A percentile compares a stretch with the other conserved stretches of the same genome.
Conservation (phyloP, 139 green algal genomes). For the Chlamydomonas eustigma region DNA sequence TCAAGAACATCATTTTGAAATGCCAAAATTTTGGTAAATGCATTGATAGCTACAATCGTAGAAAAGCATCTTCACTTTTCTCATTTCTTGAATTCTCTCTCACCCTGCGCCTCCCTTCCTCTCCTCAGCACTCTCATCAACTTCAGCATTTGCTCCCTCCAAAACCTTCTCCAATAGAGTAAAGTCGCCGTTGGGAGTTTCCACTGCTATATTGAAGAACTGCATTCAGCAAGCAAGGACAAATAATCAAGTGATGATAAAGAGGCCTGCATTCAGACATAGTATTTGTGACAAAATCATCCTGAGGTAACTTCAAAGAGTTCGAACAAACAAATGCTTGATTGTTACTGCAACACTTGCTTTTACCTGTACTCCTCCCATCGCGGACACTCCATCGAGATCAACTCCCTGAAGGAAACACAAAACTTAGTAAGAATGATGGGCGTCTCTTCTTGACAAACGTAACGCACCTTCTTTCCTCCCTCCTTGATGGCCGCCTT, state of each 20-base stretch:
- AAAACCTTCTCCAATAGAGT: conserved; percentile 47
- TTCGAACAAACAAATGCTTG: not conserved
- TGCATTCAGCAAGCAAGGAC: not conserved
- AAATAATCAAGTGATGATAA: not conserved
- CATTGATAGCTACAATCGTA: too few relatives aligned
- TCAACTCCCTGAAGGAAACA: conserved; percentile 14
- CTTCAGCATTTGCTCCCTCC: conserved; percentile 62
- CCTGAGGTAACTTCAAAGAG: not conserved
- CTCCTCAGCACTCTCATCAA: conserved; percentile 78
- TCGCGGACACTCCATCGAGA: conserved; percentile 43
- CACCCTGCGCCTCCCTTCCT: conserved; percentile 67
- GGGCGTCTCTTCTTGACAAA: not conserved
- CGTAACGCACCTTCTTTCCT: conserved; percentile 34
- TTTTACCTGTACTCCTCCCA: conserved; percentile 59
- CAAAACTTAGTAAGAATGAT: not conserved
- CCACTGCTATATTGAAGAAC: conserved; percentile 76
- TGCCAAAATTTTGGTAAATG: too few relatives aligned
- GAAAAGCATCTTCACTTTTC: too few relatives aligned
- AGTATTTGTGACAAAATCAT: not conserved
- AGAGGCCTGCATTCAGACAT: not conserved
- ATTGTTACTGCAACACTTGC: not conserved
- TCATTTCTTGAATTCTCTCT: too few relatives aligned
- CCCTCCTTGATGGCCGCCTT: conserved; percentile 42
- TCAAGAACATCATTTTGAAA: too few relatives aligned
- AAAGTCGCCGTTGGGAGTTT: conserved; percentile 58